Evolutionary conservation across 1,284 basidiomycete genomes (phyloP).

Genomic region (Chondrostereum purpureum): DNA sequence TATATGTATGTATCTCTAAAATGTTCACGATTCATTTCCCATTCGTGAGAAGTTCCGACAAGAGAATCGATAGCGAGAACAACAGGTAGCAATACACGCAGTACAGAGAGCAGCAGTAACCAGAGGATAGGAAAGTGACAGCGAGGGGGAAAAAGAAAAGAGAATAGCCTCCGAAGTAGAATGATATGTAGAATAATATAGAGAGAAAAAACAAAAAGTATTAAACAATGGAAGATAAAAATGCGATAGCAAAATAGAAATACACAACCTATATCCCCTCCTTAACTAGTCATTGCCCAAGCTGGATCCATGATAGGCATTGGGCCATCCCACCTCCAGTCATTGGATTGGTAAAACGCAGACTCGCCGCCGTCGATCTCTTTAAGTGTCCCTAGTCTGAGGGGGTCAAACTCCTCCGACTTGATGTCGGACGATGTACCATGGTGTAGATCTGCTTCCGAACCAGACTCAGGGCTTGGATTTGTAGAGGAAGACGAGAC

Average conservation of each 20-base stretch:
- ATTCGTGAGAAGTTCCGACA: conserved; percentile 15
- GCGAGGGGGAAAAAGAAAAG: conserved; percentile 8
- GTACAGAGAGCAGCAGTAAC: conserved; percentile 6
- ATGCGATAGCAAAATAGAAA: conserved; percentile 17
- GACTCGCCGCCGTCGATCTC: conserved; percentile 74
- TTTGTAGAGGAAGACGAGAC: conserved; percentile 64
- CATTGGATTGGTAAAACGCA: conserved; percentile 54
- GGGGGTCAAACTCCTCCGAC: conserved; percentile 46
- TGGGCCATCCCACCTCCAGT: conserved; percentile 67
- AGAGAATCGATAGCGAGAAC: conserved; percentile 43
- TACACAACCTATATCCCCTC: conserved; percentile 33
- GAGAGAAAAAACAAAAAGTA: conserved; percentile 20
- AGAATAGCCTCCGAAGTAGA: conserved; percentile 9
- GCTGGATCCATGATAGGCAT: conserved; percentile 61
- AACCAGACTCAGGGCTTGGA: conserved; percentile 69
- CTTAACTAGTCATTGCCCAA: conserved; percentile 74
- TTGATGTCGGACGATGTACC: conserved; percentile 33
- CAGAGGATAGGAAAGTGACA: conserved; percentile 8
- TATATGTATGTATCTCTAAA: conserved; percentile 8
- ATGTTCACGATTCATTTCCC: too few species aligned
- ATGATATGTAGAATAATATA: conserved; percentile 30
- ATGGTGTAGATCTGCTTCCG: conserved; percentile 39
- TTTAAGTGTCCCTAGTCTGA: conserved; percentile 54
- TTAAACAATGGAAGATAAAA: conserved; percentile 18
- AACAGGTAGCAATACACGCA: conserved; percentile 33